Base-by-base conservation (phyloP, 2,329 filamentous ascomycete genomes). In the Fusarium keratoplasticum region DNA sequence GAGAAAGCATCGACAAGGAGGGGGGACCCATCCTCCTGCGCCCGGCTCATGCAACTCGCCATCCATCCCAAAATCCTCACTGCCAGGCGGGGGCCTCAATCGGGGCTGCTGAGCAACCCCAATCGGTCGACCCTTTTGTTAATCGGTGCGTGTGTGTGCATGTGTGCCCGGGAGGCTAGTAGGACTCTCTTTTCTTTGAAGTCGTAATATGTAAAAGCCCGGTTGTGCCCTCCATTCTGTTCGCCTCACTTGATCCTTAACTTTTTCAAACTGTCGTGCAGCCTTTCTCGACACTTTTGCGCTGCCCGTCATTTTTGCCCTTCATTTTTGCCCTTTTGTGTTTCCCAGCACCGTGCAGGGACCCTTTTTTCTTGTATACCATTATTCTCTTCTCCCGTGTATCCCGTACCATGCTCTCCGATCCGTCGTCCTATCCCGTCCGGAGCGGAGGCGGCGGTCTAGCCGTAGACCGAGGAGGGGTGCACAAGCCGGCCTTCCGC, bases 381-480 rank as follows among this genome's bases (percentile, higher is more conserved):
- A 6, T 25, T 47, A 25, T 18, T 27, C 3, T 52, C 10, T n/a
- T 29, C 6, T 6, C 14, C 35, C 33, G 33, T 35, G 13, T 55
- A 20, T 31, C 14, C 33, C 20, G 14, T 36, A 14, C 58, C 61
- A 67, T 74, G 71, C 64, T 72, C 66, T 57, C 67, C 67, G 66
- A 68, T 54, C 55, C 65, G 50, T 69, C 70, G 40, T 54, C 64
- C n/a, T 64, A 65, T 64, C 67, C 69, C 64, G 61, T 67, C 58
- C 47, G 47, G 47, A 31, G 18, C 27, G 47, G 47, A 52, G 47
- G 22, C 14, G 58, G 58, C 20, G 57, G 29, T 7, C 8, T 31
- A 7, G 29, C 29, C 29, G 58, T 74, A 64, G 71, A 73, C 25
- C 13, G 22, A 40, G 33, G 33, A 16, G 20, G 42, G 7, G 11